Percentiles rank a stretch among this genome's conserved stretches.
These are phyloP conservation scores for Trifolium repens DNA, from an alignment of 306 rosid genomes.

Conservation along the genomic window DNA sequence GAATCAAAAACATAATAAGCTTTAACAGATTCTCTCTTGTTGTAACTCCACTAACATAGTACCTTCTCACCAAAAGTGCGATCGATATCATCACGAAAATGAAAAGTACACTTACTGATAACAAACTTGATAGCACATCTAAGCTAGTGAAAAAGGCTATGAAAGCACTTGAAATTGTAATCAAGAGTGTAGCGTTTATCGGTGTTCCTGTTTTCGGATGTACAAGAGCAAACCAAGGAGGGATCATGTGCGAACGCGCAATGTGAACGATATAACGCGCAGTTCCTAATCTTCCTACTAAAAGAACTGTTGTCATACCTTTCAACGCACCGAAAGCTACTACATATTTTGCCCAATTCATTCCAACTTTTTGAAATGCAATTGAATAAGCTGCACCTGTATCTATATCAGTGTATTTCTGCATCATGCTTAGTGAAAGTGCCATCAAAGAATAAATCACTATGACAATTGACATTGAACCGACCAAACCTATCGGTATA, in stretches of 20 bases:
- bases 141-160: slow-evolving; percentile 73
- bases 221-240: slow-evolving; percentile 85
- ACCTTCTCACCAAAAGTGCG: slow-evolving; percentile 82
- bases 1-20: slow-evolving; percentile 55
- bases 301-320: slow-evolving; percentile 82
- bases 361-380: slow-evolving; percentile 69
- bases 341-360: slow-evolving; percentile 80
- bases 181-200: slow-evolving; percentile 71
- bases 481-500: slow-evolving; percentile 72
- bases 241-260: slow-evolving; percentile 80
- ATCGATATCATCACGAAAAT: slow-evolving; percentile 74
- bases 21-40: slow-evolving; percentile 49
- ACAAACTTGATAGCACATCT: slow-evolving; percentile 58
- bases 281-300: slow-evolving; percentile 62
- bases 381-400: slow-evolving; percentile 64
- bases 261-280: slow-evolving; percentile 71
- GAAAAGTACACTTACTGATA: slow-evolving; percentile 77
- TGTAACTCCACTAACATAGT: slow-evolving; percentile 68
- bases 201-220: slow-evolving; percentile 86
- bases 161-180: slow-evolving; percentile 52
- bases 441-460: slow-evolving; percentile 78
- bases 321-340: slow-evolving; percentile 77
- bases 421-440: slow-evolving; percentile 73
- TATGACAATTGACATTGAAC: slow-evolving; percentile 74
- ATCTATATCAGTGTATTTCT: slow-evolving; percentile 67